These are phyloP conservation scores for Exophiala mesophila DNA, from an alignment of 2,329 filamentous ascomycete genomes.

Conservation along the genomic window DNA sequence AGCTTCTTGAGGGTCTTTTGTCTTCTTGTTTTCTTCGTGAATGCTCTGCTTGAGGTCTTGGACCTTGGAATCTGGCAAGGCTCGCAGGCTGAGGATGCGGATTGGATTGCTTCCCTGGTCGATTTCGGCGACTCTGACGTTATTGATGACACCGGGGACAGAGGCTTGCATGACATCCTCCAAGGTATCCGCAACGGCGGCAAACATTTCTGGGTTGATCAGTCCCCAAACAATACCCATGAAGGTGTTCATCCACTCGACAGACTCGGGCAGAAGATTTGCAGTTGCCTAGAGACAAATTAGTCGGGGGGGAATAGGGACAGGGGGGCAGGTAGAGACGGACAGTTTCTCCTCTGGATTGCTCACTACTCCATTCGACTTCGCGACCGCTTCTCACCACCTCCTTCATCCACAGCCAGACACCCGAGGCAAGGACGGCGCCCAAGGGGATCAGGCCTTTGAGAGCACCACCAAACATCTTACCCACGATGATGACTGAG, in stretches of 20 bases:
- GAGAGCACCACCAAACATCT: conserved; percentile 71
- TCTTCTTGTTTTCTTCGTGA: conserved; percentile 70
- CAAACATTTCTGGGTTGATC: conserved; percentile 92
- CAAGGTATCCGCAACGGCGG: conserved; percentile 82
- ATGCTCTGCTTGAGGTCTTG: conserved; percentile 76
- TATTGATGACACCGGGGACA: conserved; percentile 84
- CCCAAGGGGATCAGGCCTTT: conserved; percentile 71
- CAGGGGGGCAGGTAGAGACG: conserved; percentile 21
- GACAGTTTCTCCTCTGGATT: conserved; percentile 73
- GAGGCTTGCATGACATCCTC: conserved; percentile 97
- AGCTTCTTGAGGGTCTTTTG: conserved; percentile 78
- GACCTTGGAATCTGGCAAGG: conserved; percentile 77
- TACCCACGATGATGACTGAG: conserved; percentile 70
- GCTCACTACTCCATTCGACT: conserved; percentile 82
- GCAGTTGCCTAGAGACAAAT: conserved; percentile 58
- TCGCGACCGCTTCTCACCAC: conserved; percentile 75
- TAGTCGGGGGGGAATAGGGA: not conserved
- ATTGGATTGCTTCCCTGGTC: conserved; percentile 89
- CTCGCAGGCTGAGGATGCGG: conserved; percentile 78
- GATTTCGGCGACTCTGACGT: conserved; percentile 91
- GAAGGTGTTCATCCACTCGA: conserved; percentile 93
- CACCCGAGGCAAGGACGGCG: conserved; percentile 66
- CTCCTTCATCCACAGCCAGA: conserved; percentile 88
- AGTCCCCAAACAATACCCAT: conserved; percentile 81
- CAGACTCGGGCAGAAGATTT: conserved; percentile 87